phyloP scores from a whole-genome alignment of 2,329 filamentous ascomycete species.

The Massarina eburnea region DNA sequence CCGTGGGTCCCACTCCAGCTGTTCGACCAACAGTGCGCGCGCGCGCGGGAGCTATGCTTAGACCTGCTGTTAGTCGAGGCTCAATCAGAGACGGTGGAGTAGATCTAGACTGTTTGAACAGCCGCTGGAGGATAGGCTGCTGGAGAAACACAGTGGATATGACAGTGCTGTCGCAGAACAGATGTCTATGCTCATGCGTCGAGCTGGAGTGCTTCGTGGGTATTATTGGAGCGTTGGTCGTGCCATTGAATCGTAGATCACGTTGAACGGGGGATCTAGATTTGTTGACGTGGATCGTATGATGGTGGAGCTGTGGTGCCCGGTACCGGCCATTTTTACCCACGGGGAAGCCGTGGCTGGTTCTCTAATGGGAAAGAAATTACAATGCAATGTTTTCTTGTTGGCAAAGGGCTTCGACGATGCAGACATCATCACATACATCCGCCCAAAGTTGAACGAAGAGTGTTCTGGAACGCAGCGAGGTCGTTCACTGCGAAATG shows the following conservation, averaged over 20 bases:
- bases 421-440: no score
- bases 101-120: conserved; percentile 11
- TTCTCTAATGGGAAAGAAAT: no score
- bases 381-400: no score
- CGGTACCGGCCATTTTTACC: no score
- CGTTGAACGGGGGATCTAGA: background rate
- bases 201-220: conserved; percentile 5
- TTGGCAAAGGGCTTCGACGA: no score
- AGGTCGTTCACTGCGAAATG: background rate
- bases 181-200: conserved; percentile 20
- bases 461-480: background rate
- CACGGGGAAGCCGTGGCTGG: no score
- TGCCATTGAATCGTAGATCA: conserved; percentile 3
- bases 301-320: background rate
- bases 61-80: conserved; percentile 41
- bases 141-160: conserved; percentile 22
- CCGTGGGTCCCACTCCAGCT: conserved; percentile 35
- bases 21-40: conserved; percentile 39
- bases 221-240: conserved; percentile 3
- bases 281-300: background rate
- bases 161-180: conserved; percentile 20
- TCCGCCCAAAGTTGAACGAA: no score
- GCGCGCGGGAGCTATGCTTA: conserved; percentile 44
- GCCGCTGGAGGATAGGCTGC: conserved; percentile 24
- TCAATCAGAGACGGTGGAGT: conserved; percentile 32